Percentiles rank a stretch among this genome's conserved stretches.
Evolutionary conservation across 1,284 basidiomycete genomes (phyloP).

Genomic region (Heimioporus punctisporus): DNA sequence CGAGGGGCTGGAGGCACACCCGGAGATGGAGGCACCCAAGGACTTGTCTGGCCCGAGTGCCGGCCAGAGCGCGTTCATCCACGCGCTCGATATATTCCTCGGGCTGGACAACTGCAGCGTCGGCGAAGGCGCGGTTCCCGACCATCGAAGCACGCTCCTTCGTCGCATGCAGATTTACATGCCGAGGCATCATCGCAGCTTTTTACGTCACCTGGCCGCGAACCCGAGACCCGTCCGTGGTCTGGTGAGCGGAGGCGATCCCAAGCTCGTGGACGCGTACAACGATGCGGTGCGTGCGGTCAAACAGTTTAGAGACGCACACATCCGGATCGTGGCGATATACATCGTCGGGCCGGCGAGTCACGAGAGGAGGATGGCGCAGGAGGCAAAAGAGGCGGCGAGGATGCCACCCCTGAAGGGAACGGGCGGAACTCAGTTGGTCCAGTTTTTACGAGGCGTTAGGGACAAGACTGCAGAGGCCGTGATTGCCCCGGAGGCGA

Average conservation of each 20-base stretch:
- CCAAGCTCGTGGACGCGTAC: constrained; percentile 60
- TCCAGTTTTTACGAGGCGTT: constrained; percentile 21
- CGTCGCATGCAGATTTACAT: constrained; percentile 88
- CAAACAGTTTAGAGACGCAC: constrained; percentile 84
- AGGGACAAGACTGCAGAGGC: constrained; percentile 29
- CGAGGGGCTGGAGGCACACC: constrained; percentile 67
- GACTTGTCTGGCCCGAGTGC: constrained; percentile 89
- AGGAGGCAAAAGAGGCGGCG: constrained; percentile 10
- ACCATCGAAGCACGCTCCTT: constrained; percentile 54
- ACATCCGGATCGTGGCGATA: constrained; percentile 84
- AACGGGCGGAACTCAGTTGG: constrained; percentile 85
- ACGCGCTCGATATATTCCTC: constrained; percentile 90
- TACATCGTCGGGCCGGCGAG: constrained; percentile 82
- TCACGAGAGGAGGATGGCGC: constrained; percentile 28
- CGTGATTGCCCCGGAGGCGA: constrained; percentile 1
- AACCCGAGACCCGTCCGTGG: constrained; percentile 59
- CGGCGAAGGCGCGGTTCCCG: constrained; percentile 11
- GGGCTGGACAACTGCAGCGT: constrained; percentile 66
- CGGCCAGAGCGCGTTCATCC: constrained; percentile 89
- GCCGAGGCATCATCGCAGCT: constrained; percentile 90
- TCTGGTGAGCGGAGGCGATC: constrained; percentile 25
- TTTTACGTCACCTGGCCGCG: constrained; percentile 80
- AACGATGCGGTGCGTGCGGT: constrained; percentile 75
- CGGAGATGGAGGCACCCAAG: constrained; percentile 50
- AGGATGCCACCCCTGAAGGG: constrained; percentile 54